Conservation (phyloP, 2,329 filamentous ascomycete genomes). For the Aspergillus chevalieri region DNA sequence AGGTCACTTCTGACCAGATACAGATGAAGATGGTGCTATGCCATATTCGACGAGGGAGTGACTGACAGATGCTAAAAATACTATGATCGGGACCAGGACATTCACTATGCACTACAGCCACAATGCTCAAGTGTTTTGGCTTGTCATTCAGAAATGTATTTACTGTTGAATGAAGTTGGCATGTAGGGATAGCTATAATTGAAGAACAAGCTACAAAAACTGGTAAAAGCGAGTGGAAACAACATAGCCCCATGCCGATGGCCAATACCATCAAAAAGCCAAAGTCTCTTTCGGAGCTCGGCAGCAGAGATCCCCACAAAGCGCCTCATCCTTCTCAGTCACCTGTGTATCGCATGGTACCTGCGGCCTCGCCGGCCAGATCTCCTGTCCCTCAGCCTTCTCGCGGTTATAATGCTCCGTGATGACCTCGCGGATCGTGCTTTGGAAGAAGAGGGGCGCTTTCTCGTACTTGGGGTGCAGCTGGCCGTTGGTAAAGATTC, state of each 20-base stretch:
- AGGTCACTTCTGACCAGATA: too few species aligned
- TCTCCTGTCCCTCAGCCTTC: conserved; percentile 40
- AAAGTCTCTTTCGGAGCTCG: conserved; percentile 16
- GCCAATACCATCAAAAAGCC: conserved; percentile 15
- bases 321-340: conserved; percentile 20
- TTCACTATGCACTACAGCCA: too few species aligned
- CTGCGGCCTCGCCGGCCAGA: conserved; percentile 42
- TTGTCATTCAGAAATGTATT: too few species aligned
- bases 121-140: too few species aligned
- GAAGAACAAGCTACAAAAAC: background rate
- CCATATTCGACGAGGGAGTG: too few species aligned
- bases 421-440: conserved; percentile 44
- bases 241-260: background rate
- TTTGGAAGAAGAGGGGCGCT: conserved; percentile 54
- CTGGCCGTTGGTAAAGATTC: conserved; percentile 58
- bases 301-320: conserved; percentile 18
- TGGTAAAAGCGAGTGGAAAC: background rate
- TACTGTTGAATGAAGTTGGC: background rate
- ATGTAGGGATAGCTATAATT: background rate
- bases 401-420: conserved; percentile 45
- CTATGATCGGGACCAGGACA: too few species aligned
- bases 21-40: too few species aligned
- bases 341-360: conserved; percentile 7
- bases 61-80: too few species aligned
- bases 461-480: conserved; percentile 58